Evolutionary conservation across 2,329 filamentous ascomycete genomes (phyloP), one percentile per base, ranked within the genome.

Genomic region (Aspergillus glaucus): DNA sequence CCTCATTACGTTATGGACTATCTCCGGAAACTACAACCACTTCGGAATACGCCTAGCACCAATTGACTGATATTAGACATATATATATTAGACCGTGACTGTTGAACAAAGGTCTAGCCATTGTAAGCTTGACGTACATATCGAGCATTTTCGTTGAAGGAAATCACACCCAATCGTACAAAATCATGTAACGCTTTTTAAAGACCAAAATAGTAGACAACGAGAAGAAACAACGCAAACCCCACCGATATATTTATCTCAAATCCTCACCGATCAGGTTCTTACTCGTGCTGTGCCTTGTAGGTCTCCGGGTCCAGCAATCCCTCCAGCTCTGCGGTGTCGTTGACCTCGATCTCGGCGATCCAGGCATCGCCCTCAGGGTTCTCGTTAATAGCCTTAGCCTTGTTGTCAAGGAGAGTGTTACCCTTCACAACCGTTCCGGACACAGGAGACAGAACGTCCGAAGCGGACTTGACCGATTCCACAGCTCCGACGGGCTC

Each of bases 401-500:
- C 92, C 76, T 87, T 91, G 70, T 93, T 86, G 70, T 94, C 87
- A 53, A 98, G 79, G 51, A 76, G 65, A 9, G 66, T 64, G 75
- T 98, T 98, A 62, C 84, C 78, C 63, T 86, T 81, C 34, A 81
- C 78, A 52, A 98, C 82, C 59, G 75, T 86, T 65, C 92, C 92
- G 46, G 79, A 75, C 57, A 96, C 80, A 15, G 93, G 93, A 12
- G 89, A 85, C 75, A 95, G 86, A 77, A 98, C 95, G 69, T 98
- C 93, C 55, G 88, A 92, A n/a, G 93, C 93, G 54, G 87, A 93
- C 79, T 98, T 98, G 71, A 98, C 93, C 2, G 90, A 96, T 77
- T 98, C 93, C 61, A 98, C 92, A 52, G 92, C 90, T 58, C 93
- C 93, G 59, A 97, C 87, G 56, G 86, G 79, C 66, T 97, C 92